Percentiles rank a stretch among this genome's conserved stretches.
Evolutionary conservation across 2,329 filamentous ascomycete species (phyloP).

Genomic region (Diaporthe citrichinensis): DNA sequence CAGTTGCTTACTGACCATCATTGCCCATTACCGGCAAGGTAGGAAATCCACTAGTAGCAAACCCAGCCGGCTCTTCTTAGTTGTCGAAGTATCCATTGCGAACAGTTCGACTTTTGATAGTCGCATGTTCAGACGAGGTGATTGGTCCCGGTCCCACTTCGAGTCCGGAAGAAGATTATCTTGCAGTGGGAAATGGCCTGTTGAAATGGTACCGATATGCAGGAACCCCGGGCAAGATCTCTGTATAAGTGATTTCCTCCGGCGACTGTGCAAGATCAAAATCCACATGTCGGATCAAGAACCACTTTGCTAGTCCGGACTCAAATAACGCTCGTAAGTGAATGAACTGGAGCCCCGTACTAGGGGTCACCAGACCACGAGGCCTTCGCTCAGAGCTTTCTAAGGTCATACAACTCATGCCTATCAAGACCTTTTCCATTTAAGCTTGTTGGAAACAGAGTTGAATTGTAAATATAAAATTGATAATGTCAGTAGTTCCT

Average conservation of each 20-base stretch:
- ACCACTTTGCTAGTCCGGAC: background rate
- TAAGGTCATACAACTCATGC: background rate
- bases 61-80: no score
- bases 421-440: background rate
- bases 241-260: background rate
- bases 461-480: accelerated
- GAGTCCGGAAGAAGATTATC: background rate
- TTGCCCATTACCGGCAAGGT: no score
- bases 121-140: background rate
- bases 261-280: background rate
- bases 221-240: background rate
- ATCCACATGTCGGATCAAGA: background rate
- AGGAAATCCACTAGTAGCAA: no score
- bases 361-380: background rate
- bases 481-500: no score
- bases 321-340: background rate
- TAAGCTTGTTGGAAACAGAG: background rate
- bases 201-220: conserved; percentile 1
- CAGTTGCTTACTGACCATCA: background rate
- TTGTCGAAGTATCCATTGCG: background rate
- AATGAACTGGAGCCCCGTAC: background rate
- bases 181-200: conserved; percentile 4
- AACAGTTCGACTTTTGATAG: background rate
- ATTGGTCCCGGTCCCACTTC: background rate
- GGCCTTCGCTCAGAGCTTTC: background rate